Base-by-base conservation (phyloP, 2,329 filamentous ascomycete species). In the Conoideocrella luteorostrata region DNA sequence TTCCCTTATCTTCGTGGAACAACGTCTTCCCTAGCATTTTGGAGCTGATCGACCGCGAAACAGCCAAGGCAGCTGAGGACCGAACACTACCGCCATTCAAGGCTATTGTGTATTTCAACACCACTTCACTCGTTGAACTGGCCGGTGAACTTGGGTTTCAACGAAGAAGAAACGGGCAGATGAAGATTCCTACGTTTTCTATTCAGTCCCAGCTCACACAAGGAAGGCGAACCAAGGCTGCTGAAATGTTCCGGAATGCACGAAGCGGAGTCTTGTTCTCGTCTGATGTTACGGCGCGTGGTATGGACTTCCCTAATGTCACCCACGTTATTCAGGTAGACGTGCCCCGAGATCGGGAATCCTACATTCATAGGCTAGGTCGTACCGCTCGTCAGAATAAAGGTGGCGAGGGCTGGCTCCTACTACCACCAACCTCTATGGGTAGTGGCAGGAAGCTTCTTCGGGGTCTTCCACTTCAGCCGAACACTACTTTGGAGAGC, bases 41-140 rank as follows among this genome's bases (percentile, higher is more conserved):
- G 43, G 90, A 97, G 64, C 74, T 96, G 41, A 69, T 83, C 37
- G 68, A 82, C 43, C 74, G 76, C 28, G 80, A 85, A 53, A 62
- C 73, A n/a, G 53, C 70, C 23, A 66, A 68, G 20, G 60, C 67
- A 17, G 55, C 51, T 2, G 57, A 63, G 49, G 66, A 71, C 49
- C 62, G 55, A 2, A 61, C 62, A 4, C 55, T 49, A 4, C 63
- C 63, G 13, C 86, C 88, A 0, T 96, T 97, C 77, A 98, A 98
- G 74, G 88, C 88, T n/a, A 94, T 98, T 47, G 71, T 95, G 33
- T 98, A 95, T 69, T 84, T 91, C 62, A 86, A 86, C 56, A 88
- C 85, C 18, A 94, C 86, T 1, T 77, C 78, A 20, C 75, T 85
- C 50, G 86, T 89, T 35, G 72, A 82, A 45, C 69, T 89, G 38